Evolutionary conservation across 441 rosid species (phyloP).

Genomic region (Rhodomyrtus psidioides): DNA sequence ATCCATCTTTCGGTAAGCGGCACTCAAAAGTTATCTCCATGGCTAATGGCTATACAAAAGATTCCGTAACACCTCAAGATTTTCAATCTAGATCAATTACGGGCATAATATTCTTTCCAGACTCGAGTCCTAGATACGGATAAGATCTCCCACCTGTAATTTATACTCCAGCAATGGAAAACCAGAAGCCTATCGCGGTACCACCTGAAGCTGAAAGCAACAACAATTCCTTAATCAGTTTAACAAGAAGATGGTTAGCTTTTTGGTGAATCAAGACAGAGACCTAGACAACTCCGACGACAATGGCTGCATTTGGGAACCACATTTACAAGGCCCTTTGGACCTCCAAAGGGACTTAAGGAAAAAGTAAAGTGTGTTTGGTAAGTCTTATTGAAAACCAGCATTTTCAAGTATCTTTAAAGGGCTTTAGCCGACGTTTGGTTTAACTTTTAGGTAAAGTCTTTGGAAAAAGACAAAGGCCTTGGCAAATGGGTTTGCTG

Average conservation of each 20-base stretch:
- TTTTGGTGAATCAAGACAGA: neutral
- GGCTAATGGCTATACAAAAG: neutral
- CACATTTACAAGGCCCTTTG: no score
- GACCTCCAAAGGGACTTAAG: no score
- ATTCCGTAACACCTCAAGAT: neutral
- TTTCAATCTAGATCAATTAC: neutral
- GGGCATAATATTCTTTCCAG: neutral
- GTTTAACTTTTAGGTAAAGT: no score
- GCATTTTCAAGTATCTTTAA: no score
- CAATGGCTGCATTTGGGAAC: no score
- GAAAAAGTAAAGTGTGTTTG: no score
- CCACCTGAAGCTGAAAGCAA: neutral
- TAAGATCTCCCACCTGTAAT: neutral
- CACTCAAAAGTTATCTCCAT: neutral
- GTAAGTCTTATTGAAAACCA: no score
- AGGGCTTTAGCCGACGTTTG: no score
- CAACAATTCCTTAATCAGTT: neutral
- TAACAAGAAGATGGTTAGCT: neutral
- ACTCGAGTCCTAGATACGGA: neutral
- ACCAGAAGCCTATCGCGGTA: neutral
- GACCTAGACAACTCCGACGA: neutral
- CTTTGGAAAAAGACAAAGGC: no score
- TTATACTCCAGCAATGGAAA: neutral
- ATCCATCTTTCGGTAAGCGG: neutral
- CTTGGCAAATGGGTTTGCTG: no score